Conservation (phyloP, 192 early-diverging fungal genomes). For the Podila clonocystis region DNA sequence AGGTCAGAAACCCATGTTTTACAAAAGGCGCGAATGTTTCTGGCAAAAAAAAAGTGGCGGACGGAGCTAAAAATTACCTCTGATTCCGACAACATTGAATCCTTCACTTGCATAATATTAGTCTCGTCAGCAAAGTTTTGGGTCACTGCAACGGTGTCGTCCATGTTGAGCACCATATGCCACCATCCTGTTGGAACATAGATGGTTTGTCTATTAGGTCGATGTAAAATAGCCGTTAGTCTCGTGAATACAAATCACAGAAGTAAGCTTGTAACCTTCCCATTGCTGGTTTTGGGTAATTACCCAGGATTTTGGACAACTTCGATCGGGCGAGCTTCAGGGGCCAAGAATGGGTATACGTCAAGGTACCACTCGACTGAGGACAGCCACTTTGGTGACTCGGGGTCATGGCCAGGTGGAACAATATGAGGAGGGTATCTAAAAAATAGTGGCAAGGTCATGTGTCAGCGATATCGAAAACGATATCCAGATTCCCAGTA, state of each 20-base stretch:
- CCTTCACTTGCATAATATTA: constrained; percentile 44
- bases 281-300: background rate
- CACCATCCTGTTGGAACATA: constrained; percentile 59
- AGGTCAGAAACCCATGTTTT: too few relatives aligned
- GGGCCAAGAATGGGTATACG: constrained; percentile 52
- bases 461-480: too few relatives aligned
- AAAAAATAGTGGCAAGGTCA: background rate
- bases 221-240: background rate
- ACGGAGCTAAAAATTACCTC: background rate
- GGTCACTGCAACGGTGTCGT: constrained; percentile 54
- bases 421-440: constrained; percentile 52
- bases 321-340: constrained; percentile 49
- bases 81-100: background rate
- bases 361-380: constrained; percentile 60
- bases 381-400: constrained; percentile 22
- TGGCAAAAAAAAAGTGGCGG: too few relatives aligned
- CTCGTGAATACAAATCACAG: background rate
- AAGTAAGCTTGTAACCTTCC: background rate
- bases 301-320: constrained; percentile 57
- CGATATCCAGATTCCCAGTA: background rate
- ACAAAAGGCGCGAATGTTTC: too few relatives aligned
- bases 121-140: constrained; percentile 53
- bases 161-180: constrained; percentile 58
- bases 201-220: constrained; percentile 48
- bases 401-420: constrained; percentile 51